These are phyloP conservation scores for Adansonia grandidieri DNA, from an alignment of 441 rosid species.

Conservation along the genomic window DNA sequence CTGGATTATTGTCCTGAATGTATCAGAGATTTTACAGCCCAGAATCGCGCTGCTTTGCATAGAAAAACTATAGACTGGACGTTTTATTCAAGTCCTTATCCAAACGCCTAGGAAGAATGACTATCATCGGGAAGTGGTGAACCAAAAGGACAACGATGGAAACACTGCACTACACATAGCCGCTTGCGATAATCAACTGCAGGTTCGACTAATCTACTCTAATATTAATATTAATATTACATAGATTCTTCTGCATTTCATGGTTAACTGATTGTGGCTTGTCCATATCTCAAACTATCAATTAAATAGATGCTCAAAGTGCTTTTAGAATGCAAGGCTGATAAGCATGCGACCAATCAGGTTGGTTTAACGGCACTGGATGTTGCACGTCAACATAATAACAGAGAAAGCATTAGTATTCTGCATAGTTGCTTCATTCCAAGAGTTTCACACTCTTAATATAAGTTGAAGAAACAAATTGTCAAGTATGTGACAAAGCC, in stretches of 20 bases:
- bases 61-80: no score
- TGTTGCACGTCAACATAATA: background rate
- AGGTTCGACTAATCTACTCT: background rate
- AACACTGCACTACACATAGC: background rate
- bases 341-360: background rate
- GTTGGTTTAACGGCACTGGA: background rate
- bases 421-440: background rate
- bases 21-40: conserved; percentile 27
- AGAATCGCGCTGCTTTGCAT: background rate
- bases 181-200: background rate
- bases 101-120: no score
- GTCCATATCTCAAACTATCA: background rate
- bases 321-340: background rate
- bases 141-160: background rate
- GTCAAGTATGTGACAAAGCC: background rate
- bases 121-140: no score
- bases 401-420: background rate
- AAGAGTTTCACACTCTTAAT: background rate
- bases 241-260: background rate
- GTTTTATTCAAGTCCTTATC: no score
- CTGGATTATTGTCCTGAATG: conserved; percentile 36
- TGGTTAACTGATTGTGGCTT: background rate
- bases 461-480: background rate
- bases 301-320: background rate
- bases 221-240: background rate